Conservation (phyloP, 495 filamentous ascomycete genomes). For the Trichoderma erinaceum region DNA sequence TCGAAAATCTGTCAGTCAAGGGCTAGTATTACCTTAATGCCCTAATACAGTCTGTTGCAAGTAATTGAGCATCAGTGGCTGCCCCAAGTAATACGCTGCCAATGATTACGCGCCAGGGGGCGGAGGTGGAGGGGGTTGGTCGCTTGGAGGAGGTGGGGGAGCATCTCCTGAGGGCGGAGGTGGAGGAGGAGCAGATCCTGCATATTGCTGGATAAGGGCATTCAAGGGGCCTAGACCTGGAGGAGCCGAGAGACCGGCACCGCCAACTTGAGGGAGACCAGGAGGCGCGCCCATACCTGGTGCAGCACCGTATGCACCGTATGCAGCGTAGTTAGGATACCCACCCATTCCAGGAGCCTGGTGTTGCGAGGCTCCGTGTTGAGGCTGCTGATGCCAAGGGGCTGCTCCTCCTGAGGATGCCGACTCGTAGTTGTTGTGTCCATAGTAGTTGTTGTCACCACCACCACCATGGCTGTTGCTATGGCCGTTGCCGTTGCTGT, state of each 20-base stretch:
- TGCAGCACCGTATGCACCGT: constrained; percentile 51
- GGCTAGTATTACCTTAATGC: background rate
- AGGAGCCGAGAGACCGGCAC: constrained; percentile 47
- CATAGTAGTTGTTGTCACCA: constrained; percentile 36
- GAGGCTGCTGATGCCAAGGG: constrained; percentile 48
- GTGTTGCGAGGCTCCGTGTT: constrained; percentile 41
- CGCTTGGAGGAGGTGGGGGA: constrained; percentile 69
- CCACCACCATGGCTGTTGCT: constrained; percentile 24
- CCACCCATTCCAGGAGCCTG: constrained; percentile 53
- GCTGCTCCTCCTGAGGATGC: constrained; percentile 26
- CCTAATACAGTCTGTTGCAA: background rate
- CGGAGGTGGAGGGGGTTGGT: constrained; percentile 26
- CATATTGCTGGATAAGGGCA: constrained; percentile 62
- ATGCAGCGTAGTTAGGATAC: constrained; percentile 51
- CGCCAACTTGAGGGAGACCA: constrained; percentile 57
- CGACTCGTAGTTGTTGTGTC: constrained; percentile 16
- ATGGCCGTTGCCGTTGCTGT: constrained; percentile 24
- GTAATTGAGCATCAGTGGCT: background rate
- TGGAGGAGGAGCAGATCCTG: constrained; percentile 52
- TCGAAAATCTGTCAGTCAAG: background rate
- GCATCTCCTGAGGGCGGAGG: constrained; percentile 51
- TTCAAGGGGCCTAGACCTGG: constrained; percentile 55
- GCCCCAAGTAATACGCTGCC: background rate
- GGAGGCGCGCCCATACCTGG: constrained; percentile 49
- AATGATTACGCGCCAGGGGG: constrained; percentile 9